A percentile compares a stretch with the other conserved stretches of the same genome.
These are phyloP conservation scores for Alternaria sp. DNA, from an alignment of 2,329 filamentous ascomycete genomes.

Conservation along the genomic window DNA sequence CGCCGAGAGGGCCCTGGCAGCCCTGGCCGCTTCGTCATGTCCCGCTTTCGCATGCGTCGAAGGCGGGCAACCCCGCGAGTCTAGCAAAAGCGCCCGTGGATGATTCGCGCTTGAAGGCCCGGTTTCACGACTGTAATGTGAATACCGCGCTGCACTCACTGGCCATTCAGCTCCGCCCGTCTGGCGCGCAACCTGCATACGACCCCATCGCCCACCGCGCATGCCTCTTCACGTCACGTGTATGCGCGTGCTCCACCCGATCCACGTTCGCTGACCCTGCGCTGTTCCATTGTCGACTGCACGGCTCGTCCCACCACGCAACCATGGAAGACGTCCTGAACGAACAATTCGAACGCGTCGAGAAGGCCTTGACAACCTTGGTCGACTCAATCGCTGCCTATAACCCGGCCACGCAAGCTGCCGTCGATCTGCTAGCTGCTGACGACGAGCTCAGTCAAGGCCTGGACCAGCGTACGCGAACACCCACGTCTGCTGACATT, in stretches of 20 bases:
- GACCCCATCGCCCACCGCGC: conserved; percentile 11
- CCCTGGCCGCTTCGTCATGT: conserved; percentile 12
- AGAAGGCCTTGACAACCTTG: conserved; percentile 65
- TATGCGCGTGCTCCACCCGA: conserved; percentile 12
- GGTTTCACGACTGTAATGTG: background rate
- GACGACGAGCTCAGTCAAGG: conserved; percentile 72
- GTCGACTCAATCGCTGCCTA: conserved; percentile 84
- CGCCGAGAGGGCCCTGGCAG: conserved; percentile 10
- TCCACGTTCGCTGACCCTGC: background rate
- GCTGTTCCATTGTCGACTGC: background rate
- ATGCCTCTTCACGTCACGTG: conserved; percentile 5
- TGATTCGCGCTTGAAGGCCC: conserved; percentile 3
- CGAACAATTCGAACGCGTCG: conserved; percentile 54
- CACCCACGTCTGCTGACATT: background rate
- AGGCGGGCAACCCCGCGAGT: conserved; percentile 8
- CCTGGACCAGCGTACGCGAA: conserved; percentile 65
- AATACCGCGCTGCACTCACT: conserved; percentile 17
- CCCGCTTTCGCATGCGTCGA: conserved; percentile 7
- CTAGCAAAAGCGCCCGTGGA: conserved; percentile 6
- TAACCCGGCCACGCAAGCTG: conserved; percentile 73
- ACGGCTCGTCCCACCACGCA: background rate
- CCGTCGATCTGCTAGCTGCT: conserved; percentile 72
- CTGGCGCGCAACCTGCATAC: conserved; percentile 29
- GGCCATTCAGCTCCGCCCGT: conserved; percentile 31
- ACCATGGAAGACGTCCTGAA: conserved; percentile 53